Evolutionary conservation across 2,329 filamentous ascomycete species (phyloP), one percentile per base, ranked within the genome.

Genomic region (Aspergillus oerlinghausenensis): DNA sequence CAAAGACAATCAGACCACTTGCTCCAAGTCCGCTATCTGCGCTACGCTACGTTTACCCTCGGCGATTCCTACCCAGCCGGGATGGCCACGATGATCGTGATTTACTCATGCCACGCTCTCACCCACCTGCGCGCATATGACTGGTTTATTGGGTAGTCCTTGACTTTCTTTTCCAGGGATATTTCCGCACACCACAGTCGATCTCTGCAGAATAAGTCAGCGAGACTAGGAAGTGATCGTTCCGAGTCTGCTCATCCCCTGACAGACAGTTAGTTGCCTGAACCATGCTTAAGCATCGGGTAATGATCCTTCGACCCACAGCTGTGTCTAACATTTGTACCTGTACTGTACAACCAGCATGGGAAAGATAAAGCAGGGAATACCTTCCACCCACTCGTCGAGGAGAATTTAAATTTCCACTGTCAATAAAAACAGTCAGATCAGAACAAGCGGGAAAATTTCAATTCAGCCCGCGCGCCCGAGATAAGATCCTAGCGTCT

Each of bases 401-500:
- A 38, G 14, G 7, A 17, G 5, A 38, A 14, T 6, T 38, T 7
- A 3, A 17, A 17, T 17, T 38, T 14, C 14, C 14, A 17, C 14
- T 38, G 17, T 38, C 19, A 19, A 50, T 8, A 17, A 42, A 49
- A 43, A 38, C 11, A 14, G 32, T n/a, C 14, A 6, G 11, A 11
- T 47, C 19, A 35, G 23, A 17, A 50, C 4, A 48, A 21, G 47
- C 29, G 17, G 32, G 35, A 47, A 51, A 32, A 14, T 32, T 49
- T 42, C 29, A 50, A 51, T 40, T 45, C 50, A 35, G 21, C 17
- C 23, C 43, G 28, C 32, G 21, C 56, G 57, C 63, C 58, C 58
- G 59, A 62, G 59, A 67, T 65, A 65, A 65, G 63, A 65, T 65
- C 61, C 52, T 65, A 63, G 61, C 49, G 58, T 55, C 51, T 50